Percentiles rank a stretch among this genome's conserved stretches.
Conservation (phyloP, 2,329 filamentous ascomycete species). For the Neonectria magnoliae region DNA sequence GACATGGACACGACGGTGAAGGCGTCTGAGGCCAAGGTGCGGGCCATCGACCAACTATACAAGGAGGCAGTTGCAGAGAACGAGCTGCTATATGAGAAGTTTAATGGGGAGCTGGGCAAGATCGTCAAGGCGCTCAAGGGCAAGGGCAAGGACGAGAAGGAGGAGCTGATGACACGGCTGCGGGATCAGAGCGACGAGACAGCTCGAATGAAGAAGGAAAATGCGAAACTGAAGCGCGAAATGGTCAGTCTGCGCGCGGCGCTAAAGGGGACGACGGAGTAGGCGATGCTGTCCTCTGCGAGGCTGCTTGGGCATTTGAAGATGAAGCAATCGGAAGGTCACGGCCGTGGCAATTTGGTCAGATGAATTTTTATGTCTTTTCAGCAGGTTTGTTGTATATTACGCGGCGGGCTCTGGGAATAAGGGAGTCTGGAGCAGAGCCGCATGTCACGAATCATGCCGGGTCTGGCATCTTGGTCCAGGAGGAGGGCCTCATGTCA, state of each 20-base stretch:
- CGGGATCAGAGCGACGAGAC: slow-evolving; percentile 82
- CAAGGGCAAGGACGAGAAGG: slow-evolving; percentile 79
- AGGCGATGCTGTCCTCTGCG: slow-evolving; percentile 40
- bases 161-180: slow-evolving; percentile 77
- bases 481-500: slow-evolving; percentile 31
- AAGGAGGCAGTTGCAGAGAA: slow-evolving; percentile 90
- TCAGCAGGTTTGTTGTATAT: slow-evolving; percentile 32
- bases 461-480: slow-evolving; percentile 35
- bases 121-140: slow-evolving; percentile 80
- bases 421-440: slow-evolving; percentile 38
- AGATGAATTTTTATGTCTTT: slow-evolving; percentile 32
- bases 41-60: slow-evolving; percentile 87
- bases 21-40: slow-evolving; percentile 80
- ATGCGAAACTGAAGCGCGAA: slow-evolving; percentile 83
- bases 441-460: slow-evolving; percentile 30
- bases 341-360: slow-evolving; percentile 20
- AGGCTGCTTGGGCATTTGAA: slow-evolving; percentile 35
- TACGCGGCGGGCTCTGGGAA: slow-evolving; percentile 28
- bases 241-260: slow-evolving; percentile 74
- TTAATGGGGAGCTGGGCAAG: slow-evolving; percentile 89
- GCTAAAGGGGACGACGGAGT: slow-evolving; percentile 57
- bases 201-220: slow-evolving; percentile 83
- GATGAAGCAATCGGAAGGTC: slow-evolving; percentile 5
- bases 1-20: slow-evolving; percentile 78
- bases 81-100: slow-evolving; percentile 88